These are phyloP conservation scores for Plasmodium relictum DNA, from an alignment of 169 alveolate genomes.

Conservation along the genomic window DNA sequence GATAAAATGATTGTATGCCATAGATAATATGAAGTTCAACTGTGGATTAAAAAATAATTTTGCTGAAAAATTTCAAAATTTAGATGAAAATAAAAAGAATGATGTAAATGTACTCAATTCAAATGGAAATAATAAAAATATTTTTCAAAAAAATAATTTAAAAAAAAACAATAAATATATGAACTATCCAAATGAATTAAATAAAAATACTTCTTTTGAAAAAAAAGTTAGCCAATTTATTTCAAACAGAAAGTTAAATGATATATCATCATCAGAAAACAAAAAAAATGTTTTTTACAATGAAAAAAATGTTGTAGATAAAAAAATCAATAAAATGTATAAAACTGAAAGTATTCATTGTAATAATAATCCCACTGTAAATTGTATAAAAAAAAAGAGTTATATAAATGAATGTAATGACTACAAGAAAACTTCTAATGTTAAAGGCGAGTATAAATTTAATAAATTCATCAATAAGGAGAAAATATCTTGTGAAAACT, in stretches of 20 bases:
- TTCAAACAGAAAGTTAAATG: not conserved
- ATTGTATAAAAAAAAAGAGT: conserved; percentile 1
- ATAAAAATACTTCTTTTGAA: not conserved
- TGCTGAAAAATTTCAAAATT: no score
- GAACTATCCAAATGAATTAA: no score
- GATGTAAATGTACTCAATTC: no score
- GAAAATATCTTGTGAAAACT: conserved; percentile 5
- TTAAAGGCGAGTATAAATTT: not conserved
- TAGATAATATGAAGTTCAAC: no score
- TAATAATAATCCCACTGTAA: not conserved
- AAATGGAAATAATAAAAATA: no score
- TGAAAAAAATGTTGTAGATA: not conserved
- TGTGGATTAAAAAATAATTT: no score
- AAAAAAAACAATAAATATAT: no score
- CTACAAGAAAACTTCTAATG: conserved; percentile 7
- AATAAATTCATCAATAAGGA: not conserved
- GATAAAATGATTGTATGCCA: no score
- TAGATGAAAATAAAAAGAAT: no score
- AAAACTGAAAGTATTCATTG: not conserved
- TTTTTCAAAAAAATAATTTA: no score
- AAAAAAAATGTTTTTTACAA: not conserved
- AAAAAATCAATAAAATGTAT: not conserved
- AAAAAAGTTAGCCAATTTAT: not conserved
- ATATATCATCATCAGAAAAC: not conserved
- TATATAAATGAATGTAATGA: conserved; percentile 10